Percentiles rank a stretch among this genome's conserved stretches.
Conservation (phyloP, 2,329 filamentous ascomycete genomes). For the Coniochaeta prunicola region DNA sequence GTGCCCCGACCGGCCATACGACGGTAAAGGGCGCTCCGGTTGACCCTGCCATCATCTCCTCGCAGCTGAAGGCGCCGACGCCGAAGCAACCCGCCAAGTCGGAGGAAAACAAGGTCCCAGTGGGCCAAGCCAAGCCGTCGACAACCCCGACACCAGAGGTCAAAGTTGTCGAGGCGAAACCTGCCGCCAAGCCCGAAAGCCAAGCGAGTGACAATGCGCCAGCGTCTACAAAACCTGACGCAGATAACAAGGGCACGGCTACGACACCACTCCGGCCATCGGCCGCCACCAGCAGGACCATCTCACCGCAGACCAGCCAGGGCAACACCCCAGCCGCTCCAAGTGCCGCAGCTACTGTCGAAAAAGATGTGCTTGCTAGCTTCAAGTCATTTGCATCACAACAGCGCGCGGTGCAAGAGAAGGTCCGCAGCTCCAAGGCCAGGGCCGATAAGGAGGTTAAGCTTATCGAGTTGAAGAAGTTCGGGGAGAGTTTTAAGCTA, state of each 20-base stretch:
- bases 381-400: constrained; percentile 58
- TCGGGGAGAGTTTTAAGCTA: constrained; percentile 89
- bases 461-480: constrained; percentile 90
- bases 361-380: constrained; percentile 52
- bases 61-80: constrained; percentile 54
- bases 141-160: constrained; percentile 13
- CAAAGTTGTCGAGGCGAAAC: constrained; percentile 25
- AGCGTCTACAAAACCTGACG: constrained; percentile 12
- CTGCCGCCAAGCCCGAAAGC: constrained; percentile 16
- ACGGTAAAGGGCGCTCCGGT: constrained; percentile 71
- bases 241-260: constrained; percentile 15
- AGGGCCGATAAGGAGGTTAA: constrained; percentile 83
- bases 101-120: constrained; percentile 25
- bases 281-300: constrained; percentile 28
- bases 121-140: constrained; percentile 15
- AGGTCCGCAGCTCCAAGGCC: constrained; percentile 48
- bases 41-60: constrained; percentile 85
- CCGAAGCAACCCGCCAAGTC: constrained; percentile 33
- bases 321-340: constrained; percentile 31
- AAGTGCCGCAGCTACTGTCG: constrained; percentile 53
- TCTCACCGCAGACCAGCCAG: constrained; percentile 17
- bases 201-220: constrained; percentile 12
- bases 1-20: constrained; percentile 67
- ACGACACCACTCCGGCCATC: constrained; percentile 14
- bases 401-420: constrained; percentile 48